Conservation (phyloP, 169 alveolate genomes). For the Plasmodium yoelii region DNA sequence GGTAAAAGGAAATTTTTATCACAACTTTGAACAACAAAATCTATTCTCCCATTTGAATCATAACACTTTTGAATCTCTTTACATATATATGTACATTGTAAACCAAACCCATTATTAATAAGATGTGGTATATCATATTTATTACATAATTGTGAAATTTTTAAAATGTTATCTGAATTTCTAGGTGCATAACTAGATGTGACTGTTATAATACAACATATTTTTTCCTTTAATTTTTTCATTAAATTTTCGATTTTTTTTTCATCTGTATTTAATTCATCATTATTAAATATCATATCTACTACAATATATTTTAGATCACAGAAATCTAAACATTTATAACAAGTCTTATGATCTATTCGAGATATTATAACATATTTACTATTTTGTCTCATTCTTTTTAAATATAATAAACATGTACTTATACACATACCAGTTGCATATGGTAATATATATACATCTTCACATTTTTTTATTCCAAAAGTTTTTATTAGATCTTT, state of each 20-base stretch:
- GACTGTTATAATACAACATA: constrained; percentile 66
- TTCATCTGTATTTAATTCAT: constrained; percentile 50
- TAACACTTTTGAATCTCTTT: constrained; percentile 68
- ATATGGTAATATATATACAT: constrained; percentile 74
- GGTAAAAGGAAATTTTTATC: constrained; percentile 75
- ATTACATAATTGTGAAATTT: constrained; percentile 55
- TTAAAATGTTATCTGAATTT: constrained; percentile 64
- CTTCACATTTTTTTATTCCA: constrained; percentile 70
- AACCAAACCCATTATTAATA: constrained; percentile 69
- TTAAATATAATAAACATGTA: constrained; percentile 52
- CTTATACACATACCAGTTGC: constrained; percentile 76
- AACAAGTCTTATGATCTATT: constrained; percentile 72
- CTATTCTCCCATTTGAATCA: constrained; percentile 50
- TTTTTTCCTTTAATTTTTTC: constrained; percentile 26
- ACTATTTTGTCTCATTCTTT: constrained; percentile 32
- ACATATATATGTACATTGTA: constrained; percentile 64
- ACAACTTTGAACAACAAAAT: constrained; percentile 73
- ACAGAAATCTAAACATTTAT: constrained; percentile 66
- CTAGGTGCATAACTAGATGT: constrained; percentile 76
- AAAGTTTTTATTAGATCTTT: constrained; percentile 41
- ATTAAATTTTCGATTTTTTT: constrained; percentile 41
- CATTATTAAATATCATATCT: constrained; percentile 51
- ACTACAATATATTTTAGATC: constrained; percentile 50
- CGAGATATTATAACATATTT: constrained; percentile 62
- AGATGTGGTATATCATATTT: constrained; percentile 50